These are phyloP conservation scores for Elsinoe necatrix DNA, from an alignment of 2,329 filamentous ascomycete species.

Conservation along the genomic window DNA sequence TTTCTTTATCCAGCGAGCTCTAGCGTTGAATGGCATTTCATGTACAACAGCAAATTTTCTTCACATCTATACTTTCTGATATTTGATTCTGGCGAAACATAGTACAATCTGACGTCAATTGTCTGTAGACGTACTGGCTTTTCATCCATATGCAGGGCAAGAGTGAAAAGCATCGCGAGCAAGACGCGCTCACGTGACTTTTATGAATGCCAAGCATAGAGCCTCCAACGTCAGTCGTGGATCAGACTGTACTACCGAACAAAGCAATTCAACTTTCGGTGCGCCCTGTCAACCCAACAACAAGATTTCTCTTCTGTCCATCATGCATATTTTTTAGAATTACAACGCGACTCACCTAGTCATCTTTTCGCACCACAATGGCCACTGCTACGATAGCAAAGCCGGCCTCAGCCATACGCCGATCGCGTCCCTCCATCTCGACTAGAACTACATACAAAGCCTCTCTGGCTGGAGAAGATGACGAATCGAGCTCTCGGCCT, in stretches of 20 bases:
- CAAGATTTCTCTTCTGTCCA: neutral
- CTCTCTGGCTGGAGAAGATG: slow-evolving; percentile 23
- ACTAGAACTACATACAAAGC: slow-evolving; percentile 23
- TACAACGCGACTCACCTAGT: neutral
- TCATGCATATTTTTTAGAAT: neutral
- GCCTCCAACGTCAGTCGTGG: slow-evolving; percentile 2
- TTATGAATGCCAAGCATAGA: neutral
- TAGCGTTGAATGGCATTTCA: slow-evolving; percentile 14
- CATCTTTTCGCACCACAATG: slow-evolving; percentile 21
- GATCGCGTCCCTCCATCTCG: slow-evolving; percentile 31
- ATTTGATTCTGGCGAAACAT: neutral
- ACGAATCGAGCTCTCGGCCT: slow-evolving; percentile 16
- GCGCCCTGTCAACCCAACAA: neutral
- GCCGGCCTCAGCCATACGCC: slow-evolving; percentile 35
- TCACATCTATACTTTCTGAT: neutral
- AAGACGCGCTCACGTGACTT: slow-evolving; percentile 7
- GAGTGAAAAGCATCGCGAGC: slow-evolving; percentile 8
- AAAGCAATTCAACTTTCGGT: neutral
- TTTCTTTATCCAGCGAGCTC: slow-evolving; percentile 14
- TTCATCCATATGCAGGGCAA: neutral
- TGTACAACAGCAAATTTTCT: neutral
- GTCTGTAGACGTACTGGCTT: neutral
- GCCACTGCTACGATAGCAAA: slow-evolving; percentile 28
- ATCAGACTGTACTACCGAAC: neutral
- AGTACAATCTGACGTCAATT: neutral